Percentiles rank a stretch among this genome's conserved stretches.
These are phyloP conservation scores for Anaeromyces robustus DNA, from an alignment of 192 early-diverging fungal species.

Conservation along the genomic window DNA sequence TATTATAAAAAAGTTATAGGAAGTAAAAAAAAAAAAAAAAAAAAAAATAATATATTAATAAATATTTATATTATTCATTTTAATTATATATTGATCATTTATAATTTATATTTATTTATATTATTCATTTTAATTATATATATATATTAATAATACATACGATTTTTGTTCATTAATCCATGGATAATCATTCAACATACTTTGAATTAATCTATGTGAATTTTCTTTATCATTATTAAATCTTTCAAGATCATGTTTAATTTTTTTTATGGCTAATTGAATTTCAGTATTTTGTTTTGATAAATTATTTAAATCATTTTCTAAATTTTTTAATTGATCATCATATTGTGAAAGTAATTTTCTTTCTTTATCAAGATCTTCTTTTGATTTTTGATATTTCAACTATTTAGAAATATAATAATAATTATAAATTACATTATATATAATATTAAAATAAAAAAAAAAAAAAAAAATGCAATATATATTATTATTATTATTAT, in stretches of 20 bases:
- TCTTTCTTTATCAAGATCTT: slow-evolving; percentile 40
- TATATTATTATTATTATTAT: too few species aligned
- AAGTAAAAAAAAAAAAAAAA: too few species aligned
- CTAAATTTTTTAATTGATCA: slow-evolving; percentile 56
- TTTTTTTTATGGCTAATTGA: slow-evolving; percentile 64
- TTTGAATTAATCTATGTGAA: slow-evolving; percentile 20
- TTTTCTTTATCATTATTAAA: slow-evolving; percentile 42
- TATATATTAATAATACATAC: slow-evolving; percentile 19
- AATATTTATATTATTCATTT: too few species aligned
- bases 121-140: too few species aligned
- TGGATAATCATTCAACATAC: slow-evolving; percentile 31
- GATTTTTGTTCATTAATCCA: slow-evolving; percentile 86
- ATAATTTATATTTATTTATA: too few species aligned
- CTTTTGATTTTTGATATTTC: slow-evolving; percentile 17
- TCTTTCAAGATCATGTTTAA: slow-evolving; percentile 59
- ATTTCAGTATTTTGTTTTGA: slow-evolving; percentile 46
- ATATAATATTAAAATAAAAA: too few species aligned
- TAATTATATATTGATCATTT: too few species aligned
- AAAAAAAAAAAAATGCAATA: too few species aligned
- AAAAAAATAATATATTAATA: too few species aligned
- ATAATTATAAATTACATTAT: too few species aligned
- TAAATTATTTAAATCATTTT: slow-evolving; percentile 46
- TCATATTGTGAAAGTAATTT: slow-evolving; percentile 57
- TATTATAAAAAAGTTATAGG: too few species aligned
- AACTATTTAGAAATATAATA: background rate